Conservation (phyloP, 495 filamentous ascomycete species). For the Penicillium malachiteum region DNA sequence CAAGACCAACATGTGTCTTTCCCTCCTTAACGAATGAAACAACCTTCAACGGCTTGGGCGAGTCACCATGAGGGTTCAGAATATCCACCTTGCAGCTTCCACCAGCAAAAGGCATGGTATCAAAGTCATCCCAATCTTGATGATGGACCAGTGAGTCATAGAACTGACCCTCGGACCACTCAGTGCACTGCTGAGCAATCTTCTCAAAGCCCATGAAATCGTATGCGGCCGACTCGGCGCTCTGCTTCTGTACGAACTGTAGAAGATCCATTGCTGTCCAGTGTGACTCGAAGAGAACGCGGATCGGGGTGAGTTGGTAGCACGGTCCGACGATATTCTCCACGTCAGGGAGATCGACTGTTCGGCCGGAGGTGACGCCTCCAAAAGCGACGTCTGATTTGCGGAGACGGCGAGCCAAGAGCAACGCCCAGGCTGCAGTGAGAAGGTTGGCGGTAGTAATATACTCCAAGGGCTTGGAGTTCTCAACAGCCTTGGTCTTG, state of each 20-base stretch:
- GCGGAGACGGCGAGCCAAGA: conserved; percentile 51
- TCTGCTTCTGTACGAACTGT: conserved; percentile 32
- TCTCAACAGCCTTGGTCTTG: conserved; percentile 38
- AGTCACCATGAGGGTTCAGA: conserved; percentile 38
- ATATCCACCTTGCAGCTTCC: conserved; percentile 35
- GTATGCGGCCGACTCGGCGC: conserved; percentile 25
- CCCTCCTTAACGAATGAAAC: conserved; percentile 37
- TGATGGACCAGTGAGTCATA: conserved; percentile 38
- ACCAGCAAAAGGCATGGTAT: conserved; percentile 42
- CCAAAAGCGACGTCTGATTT: conserved; percentile 60
- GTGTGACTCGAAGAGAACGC: conserved; percentile 29
- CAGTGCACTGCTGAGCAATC: conserved; percentile 25
- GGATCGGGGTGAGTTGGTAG: conserved; percentile 36
- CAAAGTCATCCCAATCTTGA: conserved; percentile 40
- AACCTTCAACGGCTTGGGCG: conserved; percentile 36
- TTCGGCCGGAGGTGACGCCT: conserved; percentile 52
- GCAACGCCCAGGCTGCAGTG: conserved; percentile 62
- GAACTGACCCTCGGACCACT: conserved; percentile 18
- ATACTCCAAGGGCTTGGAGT: conserved; percentile 40
- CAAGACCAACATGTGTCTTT: conserved; percentile 35
- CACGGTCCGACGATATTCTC: conserved; percentile 49
- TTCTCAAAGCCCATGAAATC: conserved; percentile 34
- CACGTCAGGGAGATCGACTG: conserved; percentile 41
- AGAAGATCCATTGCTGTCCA: conserved; percentile 40
- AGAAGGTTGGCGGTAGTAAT: conserved; percentile 58